Conservation (phyloP, 306 rosid genomes). For the Erythrophleum fordii region DNA sequence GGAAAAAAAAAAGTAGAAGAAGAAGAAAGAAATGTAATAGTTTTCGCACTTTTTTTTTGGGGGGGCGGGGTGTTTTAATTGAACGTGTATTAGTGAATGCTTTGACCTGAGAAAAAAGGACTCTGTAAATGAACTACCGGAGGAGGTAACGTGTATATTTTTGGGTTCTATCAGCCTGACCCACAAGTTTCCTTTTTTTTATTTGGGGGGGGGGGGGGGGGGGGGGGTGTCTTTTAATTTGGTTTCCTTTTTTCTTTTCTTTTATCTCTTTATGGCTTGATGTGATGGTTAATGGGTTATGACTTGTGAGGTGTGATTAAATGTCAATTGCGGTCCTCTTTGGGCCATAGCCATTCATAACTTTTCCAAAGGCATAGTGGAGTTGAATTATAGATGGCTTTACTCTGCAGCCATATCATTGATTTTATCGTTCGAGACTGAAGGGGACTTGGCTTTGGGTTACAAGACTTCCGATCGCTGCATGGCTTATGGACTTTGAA, state of each 20-base stretch:
- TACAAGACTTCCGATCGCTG: no score
- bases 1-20: neutral
- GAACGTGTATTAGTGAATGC: neutral
- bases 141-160: constrained; percentile 6
- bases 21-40: constrained; percentile 2
- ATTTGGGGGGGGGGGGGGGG: no score
- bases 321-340: neutral
- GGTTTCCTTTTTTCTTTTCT: neutral
- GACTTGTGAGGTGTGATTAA: neutral
- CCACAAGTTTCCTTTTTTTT: no score
- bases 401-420: neutral
- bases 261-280: no score
- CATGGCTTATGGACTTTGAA: no score
- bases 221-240: no score
- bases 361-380: no score
- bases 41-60: neutral
- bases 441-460: no score
- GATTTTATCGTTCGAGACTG: no score
- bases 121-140: neutral
- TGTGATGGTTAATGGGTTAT: no score
- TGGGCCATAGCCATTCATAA: neutral
- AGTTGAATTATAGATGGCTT: no score
- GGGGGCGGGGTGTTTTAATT: no score
- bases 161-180: neutral
- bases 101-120: neutral